phyloP scores from a whole-genome alignment of 177 flowering plant genomes.

The Tripterygium wilfordii region DNA sequence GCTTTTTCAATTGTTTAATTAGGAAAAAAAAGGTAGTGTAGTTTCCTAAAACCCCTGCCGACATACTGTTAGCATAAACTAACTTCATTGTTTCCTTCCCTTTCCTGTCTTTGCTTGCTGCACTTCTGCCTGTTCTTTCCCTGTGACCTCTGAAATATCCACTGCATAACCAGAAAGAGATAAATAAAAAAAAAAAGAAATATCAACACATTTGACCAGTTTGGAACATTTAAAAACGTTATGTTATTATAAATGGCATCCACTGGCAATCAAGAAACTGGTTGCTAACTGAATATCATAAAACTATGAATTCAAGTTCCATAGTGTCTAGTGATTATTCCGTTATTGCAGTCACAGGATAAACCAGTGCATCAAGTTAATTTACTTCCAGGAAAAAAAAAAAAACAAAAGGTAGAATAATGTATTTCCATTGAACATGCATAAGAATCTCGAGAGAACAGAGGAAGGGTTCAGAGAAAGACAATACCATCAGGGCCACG shows the following conservation, averaged over 20 bases:
- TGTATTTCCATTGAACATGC: background rate
- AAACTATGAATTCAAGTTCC: too few relatives aligned
- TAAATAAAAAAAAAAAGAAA: background rate
- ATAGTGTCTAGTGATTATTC: too few relatives aligned
- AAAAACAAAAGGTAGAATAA: too few relatives aligned
- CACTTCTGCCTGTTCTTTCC: slow-evolving; percentile 69
- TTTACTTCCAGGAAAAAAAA: too few relatives aligned
- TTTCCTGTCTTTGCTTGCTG: slow-evolving; percentile 80
- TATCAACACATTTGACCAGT: background rate
- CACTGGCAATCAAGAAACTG: too few relatives aligned
- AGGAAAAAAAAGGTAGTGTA: too few relatives aligned
- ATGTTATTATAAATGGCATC: too few relatives aligned
- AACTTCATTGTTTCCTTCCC: slow-evolving; percentile 33
- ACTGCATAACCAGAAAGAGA: slow-evolving; percentile 28
- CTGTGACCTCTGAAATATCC: slow-evolving; percentile 68
- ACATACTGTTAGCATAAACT: too few relatives aligned
- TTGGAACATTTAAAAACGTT: background rate
- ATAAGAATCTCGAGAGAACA: background rate
- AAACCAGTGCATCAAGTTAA: background rate
- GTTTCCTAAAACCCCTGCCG: too few relatives aligned
- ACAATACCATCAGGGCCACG: slow-evolving; percentile 88
- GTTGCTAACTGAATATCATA: too few relatives aligned
- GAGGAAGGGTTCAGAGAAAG: background rate
- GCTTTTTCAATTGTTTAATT: too few relatives aligned
- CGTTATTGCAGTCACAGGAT: too few relatives aligned